Evolutionary conservation across 306 rosid genomes (phyloP).

Genomic region (Benincasa hispida): DNA sequence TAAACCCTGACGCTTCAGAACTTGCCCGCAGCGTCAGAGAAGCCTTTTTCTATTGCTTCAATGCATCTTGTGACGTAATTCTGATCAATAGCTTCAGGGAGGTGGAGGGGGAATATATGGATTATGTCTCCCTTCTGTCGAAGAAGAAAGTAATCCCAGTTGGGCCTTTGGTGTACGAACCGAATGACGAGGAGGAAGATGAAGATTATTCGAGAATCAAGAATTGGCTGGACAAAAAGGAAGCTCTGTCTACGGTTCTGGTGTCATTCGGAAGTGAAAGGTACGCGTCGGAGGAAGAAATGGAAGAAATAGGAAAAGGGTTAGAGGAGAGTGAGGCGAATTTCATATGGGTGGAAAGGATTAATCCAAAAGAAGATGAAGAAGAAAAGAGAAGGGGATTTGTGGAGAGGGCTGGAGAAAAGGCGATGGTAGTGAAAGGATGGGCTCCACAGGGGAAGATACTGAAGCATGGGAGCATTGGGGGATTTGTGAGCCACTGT

Average conservation of each 20-base stretch:
- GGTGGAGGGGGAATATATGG: constrained; percentile 13
- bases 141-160: constrained; percentile 11
- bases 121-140: background rate
- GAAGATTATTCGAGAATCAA: background rate
- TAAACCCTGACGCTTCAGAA: background rate
- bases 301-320: constrained; percentile 12
- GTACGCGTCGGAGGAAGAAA: constrained; percentile 8
- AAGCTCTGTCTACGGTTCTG: constrained; percentile 9
- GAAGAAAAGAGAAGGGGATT: background rate
- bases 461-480: constrained; percentile 6
- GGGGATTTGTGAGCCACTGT: constrained; percentile 26
- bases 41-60: background rate
- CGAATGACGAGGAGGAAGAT: background rate
- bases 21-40: background rate
- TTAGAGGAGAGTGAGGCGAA: constrained; percentile 7
- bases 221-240: background rate
- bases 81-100: constrained; percentile 1
- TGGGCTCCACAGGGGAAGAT: constrained; percentile 22
- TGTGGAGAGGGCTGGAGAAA: background rate
- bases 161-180: constrained; percentile 14
- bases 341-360: constrained; percentile 14
- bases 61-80: background rate
- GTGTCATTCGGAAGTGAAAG: constrained; percentile 23
- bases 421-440: constrained; percentile 5
- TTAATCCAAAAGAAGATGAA: too few relatives aligned